phyloP scores from a whole-genome alignment of 2,329 filamentous ascomycete genomes.

The Epichloe coenophiala region DNA sequence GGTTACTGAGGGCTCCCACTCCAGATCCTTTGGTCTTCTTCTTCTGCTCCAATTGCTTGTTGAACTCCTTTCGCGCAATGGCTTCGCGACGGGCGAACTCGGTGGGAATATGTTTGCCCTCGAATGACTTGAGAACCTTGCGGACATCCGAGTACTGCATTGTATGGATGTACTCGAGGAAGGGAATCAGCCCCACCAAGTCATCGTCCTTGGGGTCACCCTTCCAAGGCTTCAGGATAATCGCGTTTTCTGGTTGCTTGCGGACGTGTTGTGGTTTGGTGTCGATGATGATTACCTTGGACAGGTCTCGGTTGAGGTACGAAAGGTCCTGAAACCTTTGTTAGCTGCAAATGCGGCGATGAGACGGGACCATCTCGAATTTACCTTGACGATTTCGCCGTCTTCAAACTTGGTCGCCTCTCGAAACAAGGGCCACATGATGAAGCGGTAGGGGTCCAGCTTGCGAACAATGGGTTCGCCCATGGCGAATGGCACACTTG shows the following conservation, averaged over 20 bases:
- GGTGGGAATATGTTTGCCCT: constrained; percentile 75
- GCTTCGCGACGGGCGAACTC: constrained; percentile 87
- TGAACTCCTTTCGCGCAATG: constrained; percentile 70
- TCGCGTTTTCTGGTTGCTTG: constrained; percentile 91
- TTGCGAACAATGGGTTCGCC: constrained; percentile 84
- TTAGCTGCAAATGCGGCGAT: background rate
- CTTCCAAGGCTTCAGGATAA: constrained; percentile 80
- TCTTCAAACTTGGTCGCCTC: constrained; percentile 97
- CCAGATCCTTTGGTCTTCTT: constrained; percentile 45
- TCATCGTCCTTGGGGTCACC: constrained; percentile 73
- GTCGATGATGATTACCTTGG: constrained; percentile 90
- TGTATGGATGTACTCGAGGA: constrained; percentile 92
- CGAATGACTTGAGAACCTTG: constrained; percentile 72
- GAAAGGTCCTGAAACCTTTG: constrained; percentile 60
- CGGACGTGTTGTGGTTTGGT: constrained; percentile 71
- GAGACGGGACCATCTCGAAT: background rate
- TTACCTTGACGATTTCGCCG: constrained; percentile 88
- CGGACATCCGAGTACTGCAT: constrained; percentile 87
- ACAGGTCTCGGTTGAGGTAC: constrained; percentile 90
- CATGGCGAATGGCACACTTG: constrained; percentile 68
- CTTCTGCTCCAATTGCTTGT: constrained; percentile 60
- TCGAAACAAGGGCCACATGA: constrained; percentile 87
- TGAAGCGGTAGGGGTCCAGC: constrained; percentile 86
- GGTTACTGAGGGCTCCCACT: constrained; percentile 53
- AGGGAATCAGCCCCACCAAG: constrained; percentile 80